Base-by-base conservation (phyloP, 768 basidiomycete genomes). In the Tubosaeta sp. region DNA sequence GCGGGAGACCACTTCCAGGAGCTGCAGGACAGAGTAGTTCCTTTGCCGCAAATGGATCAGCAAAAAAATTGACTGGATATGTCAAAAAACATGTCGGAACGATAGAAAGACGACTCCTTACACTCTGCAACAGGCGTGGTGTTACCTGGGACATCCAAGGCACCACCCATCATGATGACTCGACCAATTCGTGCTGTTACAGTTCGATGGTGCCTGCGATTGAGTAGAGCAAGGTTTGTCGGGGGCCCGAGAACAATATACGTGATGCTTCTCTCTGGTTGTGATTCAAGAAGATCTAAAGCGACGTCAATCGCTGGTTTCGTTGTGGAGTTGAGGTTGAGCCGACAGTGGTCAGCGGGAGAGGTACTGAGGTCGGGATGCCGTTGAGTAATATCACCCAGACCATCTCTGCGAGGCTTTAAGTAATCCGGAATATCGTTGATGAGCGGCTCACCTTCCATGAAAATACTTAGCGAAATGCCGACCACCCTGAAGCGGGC, bases 111-210 rank as follows among this genome's bases (percentile, higher is more conserved):
- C 27, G 2, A 30, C 19, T 1, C 65, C 82, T 68, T 69, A 90
- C 93, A 95, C 67, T 96, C 94, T 51, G 92, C 87, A 3, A 80
- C 76, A 8, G 91, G 82, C 22, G 76, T 81, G 0, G 84, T 87
- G 58, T 95, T 97, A 3, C 94, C 94, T 0, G 94, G 91, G 29
- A 91, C 88, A 56, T 94, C 91, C 21, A 97, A 66, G 2, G 92
- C 87, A 13, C 92, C 94, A n/a, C 94, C 94, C 92, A 97, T 95
- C 65, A 83, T 85, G 19, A 94, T 70, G 8, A 97, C 71, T n/a
- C 84, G 77, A 5, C 84, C 89, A 25, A 91, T 78, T 38, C 80
- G 79, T 12, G 77, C 68, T 8, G 69, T 68, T 27, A 93, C 72
- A 11, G 77, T 70, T 31, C 71, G 63, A 10, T 78, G 74, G 56